Conservation (phyloP, 2,329 filamentous ascomycete species). For the Colletotrichum sp. region DNA sequence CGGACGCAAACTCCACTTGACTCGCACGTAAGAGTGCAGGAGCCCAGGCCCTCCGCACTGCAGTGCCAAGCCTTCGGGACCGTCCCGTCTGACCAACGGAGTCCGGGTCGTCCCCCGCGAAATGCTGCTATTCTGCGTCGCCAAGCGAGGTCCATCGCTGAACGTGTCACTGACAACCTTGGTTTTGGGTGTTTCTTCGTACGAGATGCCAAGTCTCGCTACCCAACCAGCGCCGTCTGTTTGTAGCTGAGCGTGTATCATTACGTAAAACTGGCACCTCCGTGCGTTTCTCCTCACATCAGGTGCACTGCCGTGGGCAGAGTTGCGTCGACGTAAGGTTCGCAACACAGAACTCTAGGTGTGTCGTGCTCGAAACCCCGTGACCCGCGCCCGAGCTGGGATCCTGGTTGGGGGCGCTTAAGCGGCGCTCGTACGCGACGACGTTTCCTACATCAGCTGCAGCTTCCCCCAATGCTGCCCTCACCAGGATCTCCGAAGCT, state of each 20-base stretch:
- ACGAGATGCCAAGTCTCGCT: constrained; percentile 16
- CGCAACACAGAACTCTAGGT: constrained; percentile 1
- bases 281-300: constrained; percentile 14
- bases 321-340: not conserved
- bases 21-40: not conserved
- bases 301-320: not conserved
- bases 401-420: not conserved
- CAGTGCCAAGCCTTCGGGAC: not conserved
- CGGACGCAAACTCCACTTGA: not conserved
- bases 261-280: constrained; percentile 18
- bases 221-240: not conserved
- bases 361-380: constrained; percentile 1
- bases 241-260: constrained; percentile 5
- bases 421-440: not conserved
- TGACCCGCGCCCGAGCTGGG: not conserved
- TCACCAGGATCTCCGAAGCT: not conserved
- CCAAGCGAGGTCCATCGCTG: not conserved
- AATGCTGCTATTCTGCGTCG: not conserved
- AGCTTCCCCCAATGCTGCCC: not conserved
- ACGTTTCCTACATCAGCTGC: not conserved
- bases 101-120: constrained; percentile 15
- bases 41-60: not conserved
- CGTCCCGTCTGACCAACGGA: constrained; percentile 17
- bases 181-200: not conserved
- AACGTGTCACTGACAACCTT: not conserved